These are phyloP conservation scores for Chlamydomonas sphaeroides DNA, from an alignment of 139 green algal species.

Conservation along the genomic window DNA sequence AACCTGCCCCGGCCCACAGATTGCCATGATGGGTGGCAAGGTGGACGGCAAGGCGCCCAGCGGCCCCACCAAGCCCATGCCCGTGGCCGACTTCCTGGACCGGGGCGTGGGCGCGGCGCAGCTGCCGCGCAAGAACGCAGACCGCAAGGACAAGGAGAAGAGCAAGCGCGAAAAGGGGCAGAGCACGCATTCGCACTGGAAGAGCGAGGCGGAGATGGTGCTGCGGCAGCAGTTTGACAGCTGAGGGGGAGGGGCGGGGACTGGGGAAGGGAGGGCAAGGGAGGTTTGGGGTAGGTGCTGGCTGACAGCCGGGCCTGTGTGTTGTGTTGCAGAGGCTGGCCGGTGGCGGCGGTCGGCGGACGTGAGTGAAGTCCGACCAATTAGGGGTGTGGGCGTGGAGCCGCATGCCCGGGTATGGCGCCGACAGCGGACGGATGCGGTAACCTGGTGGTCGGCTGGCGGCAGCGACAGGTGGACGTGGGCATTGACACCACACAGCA, in stretches of 20 bases:
- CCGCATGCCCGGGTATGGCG: too few species aligned
- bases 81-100: slow-evolving; percentile 69
- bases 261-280: too few species aligned
- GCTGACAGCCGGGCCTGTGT: too few species aligned
- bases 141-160: slow-evolving; percentile 93
- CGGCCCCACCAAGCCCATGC: slow-evolving; percentile 54
- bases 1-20: slow-evolving; percentile 54
- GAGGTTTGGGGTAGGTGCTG: too few species aligned
- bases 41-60: slow-evolving; percentile 4
- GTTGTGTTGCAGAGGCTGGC: too few species aligned
- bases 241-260: neutral
- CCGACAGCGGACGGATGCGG: too few species aligned
- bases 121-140: slow-evolving; percentile 70
- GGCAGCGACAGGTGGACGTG: too few species aligned
- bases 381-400: too few species aligned
- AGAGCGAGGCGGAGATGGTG: slow-evolving; percentile 91
- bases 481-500: too few species aligned
- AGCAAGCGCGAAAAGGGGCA: slow-evolving; percentile 84
- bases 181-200: slow-evolving; percentile 79
- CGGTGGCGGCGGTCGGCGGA: too few species aligned
- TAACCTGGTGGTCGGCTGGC: too few species aligned
- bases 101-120: slow-evolving; percentile 63
- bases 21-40: slow-evolving; percentile 75
- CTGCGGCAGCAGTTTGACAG: slow-evolving; percentile 48
- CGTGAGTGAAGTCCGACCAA: too few species aligned